Percentiles rank a stretch among this genome's conserved stretches.
These are phyloP conservation scores for Spathaspora sp. DNA, from an alignment of 805 yeast genomes.

Conservation along the genomic window DNA sequence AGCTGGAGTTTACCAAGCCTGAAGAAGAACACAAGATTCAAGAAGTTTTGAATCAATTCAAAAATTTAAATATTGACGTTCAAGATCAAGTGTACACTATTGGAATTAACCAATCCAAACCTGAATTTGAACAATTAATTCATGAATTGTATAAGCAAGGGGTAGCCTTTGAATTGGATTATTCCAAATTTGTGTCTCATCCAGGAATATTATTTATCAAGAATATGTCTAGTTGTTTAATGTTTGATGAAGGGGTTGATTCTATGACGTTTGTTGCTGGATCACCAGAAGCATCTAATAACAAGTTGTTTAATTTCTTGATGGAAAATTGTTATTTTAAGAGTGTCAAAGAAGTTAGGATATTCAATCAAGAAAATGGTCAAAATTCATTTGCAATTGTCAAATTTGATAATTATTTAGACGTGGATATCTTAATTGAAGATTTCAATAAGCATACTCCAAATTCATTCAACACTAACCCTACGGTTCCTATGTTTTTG, in stretches of 20 bases:
- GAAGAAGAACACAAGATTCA: not conserved
- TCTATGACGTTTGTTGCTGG: slow-evolving; percentile 1
- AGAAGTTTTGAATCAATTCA: not conserved
- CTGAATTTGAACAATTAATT: slow-evolving; percentile 6
- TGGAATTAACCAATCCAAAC: slow-evolving; percentile 2
- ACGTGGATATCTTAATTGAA: slow-evolving; percentile 25
- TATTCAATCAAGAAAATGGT: slow-evolving; percentile 25
- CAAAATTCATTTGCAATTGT: slow-evolving; percentile 26
- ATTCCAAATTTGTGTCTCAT: slow-evolving; percentile 37
- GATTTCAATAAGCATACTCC: slow-evolving; percentile 12
- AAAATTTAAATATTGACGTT: not conserved
- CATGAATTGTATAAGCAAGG: slow-evolving; percentile 3
- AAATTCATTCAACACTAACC: slow-evolving; percentile 23
- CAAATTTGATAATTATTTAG: slow-evolving; percentile 30
- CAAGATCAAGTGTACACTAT: not conserved
- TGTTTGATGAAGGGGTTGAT: slow-evolving; percentile 10
- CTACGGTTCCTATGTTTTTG: slow-evolving; percentile 41
- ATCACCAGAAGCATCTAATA: not conserved
- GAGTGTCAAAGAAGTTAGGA: slow-evolving; percentile 6
- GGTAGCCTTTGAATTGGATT: slow-evolving; percentile 16
- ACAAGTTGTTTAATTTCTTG: slow-evolving; percentile 6
- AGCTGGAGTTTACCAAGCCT: not conserved
- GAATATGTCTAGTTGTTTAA: slow-evolving; percentile 37
- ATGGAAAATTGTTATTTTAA: slow-evolving; percentile 4
- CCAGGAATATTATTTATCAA: slow-evolving; percentile 60